A percentile compares a stretch with the other conserved stretches of the same genome.
Conservation (phyloP, 2,329 filamentous ascomycete genomes). For the Colletotrichum sp. region DNA sequence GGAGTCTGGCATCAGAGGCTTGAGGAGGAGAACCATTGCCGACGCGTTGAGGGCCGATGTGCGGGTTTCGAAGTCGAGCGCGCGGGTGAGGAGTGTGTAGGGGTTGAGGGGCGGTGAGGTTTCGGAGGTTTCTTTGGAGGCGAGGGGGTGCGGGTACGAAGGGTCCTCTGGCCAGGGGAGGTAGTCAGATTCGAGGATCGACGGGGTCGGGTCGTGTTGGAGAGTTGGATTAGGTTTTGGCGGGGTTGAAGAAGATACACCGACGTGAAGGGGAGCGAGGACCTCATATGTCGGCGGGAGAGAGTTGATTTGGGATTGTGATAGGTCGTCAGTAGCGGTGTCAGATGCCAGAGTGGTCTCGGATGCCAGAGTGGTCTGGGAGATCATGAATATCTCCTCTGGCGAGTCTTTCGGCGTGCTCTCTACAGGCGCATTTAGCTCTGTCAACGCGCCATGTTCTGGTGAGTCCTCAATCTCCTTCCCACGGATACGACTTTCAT, state of each 20-base stretch:
- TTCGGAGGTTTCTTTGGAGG: background rate
- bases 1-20: conserved; percentile 58
- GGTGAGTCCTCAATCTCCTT: conserved; percentile 34
- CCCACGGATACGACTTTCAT: conserved; percentile 51
- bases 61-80: conserved; percentile 60
- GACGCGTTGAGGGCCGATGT: conserved; percentile 64
- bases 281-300: conserved; percentile 5
- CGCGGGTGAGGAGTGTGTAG: conserved; percentile 55
- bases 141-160: conserved; percentile 54
- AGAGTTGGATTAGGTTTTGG: conserved; percentile 30
- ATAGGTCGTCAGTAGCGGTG: conserved; percentile 33
- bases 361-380: conserved; percentile 46
- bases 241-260: conserved; percentile 25
- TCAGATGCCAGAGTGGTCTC: conserved; percentile 43
- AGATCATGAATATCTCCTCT: conserved; percentile 48
- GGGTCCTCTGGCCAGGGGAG: conserved; percentile 64
- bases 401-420: conserved; percentile 30
- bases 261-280: conserved; percentile 19
- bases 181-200: conserved; percentile 62
- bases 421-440: background rate
- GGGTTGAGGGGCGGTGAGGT: conserved; percentile 55
- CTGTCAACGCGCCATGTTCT: conserved; percentile 5
- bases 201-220: conserved; percentile 42
- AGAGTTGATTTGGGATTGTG: conserved; percentile 6
- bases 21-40: conserved; percentile 64